Conservation (phyloP, 805 yeast species). For the Candida vartiovaarae region DNA sequence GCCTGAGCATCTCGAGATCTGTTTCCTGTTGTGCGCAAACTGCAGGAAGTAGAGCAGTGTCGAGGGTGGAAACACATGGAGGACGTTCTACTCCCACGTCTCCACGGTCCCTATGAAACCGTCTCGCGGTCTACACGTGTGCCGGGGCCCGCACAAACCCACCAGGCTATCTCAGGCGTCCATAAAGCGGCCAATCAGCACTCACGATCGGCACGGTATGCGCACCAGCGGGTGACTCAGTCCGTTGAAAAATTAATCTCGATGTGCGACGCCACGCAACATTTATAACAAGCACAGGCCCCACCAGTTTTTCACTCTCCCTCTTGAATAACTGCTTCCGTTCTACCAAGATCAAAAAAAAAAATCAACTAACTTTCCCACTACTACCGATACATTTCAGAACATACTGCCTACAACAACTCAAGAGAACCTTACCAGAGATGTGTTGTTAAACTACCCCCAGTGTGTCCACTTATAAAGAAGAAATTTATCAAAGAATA, state of each 20-base stretch:
- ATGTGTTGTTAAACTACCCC: slow-evolving; percentile 23
- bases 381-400: slow-evolving; percentile 12
- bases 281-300: not conserved
- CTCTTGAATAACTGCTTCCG: not conserved
- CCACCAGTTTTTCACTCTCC: not conserved
- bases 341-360: not conserved
- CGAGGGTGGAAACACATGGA: too few relatives aligned
- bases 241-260: not conserved
- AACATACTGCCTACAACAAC: slow-evolving; percentile 1
- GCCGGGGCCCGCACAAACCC: too few relatives aligned
- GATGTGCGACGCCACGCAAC: not conserved
- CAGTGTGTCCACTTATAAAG: not conserved
- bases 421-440: slow-evolving; percentile 3
- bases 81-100: too few relatives aligned
- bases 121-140: too few relatives aligned
- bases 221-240: not conserved
- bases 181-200: not conserved
- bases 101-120: too few relatives aligned
- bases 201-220: not conserved
- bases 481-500: slow-evolving; percentile 3
- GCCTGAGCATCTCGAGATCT: too few relatives aligned
- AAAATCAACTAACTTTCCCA: slow-evolving; percentile 5
- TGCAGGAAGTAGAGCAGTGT: too few relatives aligned
- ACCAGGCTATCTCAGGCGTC: too few relatives aligned
- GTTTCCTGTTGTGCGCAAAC: too few relatives aligned